Percentiles rank a stretch among this genome's conserved stretches.
These are phyloP conservation scores for Podila epicladia DNA, from an alignment of 192 early-diverging fungal genomes.

Conservation along the genomic window DNA sequence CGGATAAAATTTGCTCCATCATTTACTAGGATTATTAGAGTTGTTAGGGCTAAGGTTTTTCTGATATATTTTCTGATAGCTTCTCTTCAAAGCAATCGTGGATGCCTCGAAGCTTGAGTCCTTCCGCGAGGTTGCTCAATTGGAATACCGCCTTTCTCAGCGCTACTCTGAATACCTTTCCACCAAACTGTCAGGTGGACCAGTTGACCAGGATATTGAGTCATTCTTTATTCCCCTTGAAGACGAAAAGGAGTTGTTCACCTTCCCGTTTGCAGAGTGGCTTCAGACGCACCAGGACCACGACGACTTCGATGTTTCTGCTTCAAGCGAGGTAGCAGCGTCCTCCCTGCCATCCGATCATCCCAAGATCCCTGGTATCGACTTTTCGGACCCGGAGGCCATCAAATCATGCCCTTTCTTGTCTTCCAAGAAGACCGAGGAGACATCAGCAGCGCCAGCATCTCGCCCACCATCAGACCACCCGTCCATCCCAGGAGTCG, in stretches of 20 bases:
- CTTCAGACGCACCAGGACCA: conserved; percentile 15
- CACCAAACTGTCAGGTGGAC: background rate
- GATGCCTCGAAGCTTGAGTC: conserved; percentile 15
- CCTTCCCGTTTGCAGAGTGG: conserved; percentile 26
- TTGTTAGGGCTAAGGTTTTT: background rate
- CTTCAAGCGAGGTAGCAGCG: background rate
- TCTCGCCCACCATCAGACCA: conserved; percentile 22
- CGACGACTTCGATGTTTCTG: background rate
- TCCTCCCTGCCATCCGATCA: conserved; percentile 28
- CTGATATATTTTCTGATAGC: conserved; percentile 1
- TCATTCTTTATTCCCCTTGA: conserved; percentile 22
- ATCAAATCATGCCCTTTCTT: conserved; percentile 39
- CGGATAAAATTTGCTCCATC: background rate
- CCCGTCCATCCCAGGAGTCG: conserved; percentile 36
- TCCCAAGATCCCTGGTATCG: conserved; percentile 31
- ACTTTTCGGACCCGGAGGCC: conserved; percentile 34
- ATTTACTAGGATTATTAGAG: too few relatives aligned
- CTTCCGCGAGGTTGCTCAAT: conserved; percentile 15
- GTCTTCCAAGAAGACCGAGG: conserved; percentile 8
- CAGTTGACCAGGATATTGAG: background rate
- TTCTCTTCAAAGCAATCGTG: conserved; percentile 21
- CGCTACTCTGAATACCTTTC: conserved; percentile 12
- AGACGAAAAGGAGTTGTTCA: conserved; percentile 22
- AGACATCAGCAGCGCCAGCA: background rate
- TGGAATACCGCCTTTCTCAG: conserved; percentile 24